These are phyloP conservation scores for Ascochyta rabiei DNA, from an alignment of 2,329 filamentous ascomycete species.

Conservation along the genomic window DNA sequence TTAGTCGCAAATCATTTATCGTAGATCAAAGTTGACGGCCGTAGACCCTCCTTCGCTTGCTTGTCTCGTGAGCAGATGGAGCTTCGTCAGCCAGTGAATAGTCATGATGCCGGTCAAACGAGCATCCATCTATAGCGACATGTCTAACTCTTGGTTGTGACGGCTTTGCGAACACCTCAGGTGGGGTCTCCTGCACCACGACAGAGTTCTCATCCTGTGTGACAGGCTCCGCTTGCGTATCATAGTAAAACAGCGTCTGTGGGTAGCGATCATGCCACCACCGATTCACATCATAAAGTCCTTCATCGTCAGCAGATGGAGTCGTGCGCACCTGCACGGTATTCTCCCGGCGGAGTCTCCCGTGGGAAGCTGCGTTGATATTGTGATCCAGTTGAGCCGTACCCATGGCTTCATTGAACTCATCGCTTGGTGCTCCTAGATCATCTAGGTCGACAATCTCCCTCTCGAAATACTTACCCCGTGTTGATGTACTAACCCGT, in stretches of 20 bases:
- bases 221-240: slow-evolving; percentile 5
- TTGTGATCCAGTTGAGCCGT: neutral
- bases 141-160: neutral
- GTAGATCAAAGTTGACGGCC: slow-evolving; percentile 5
- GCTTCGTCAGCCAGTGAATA: neutral
- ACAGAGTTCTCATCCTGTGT: neutral
- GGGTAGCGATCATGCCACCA: slow-evolving; percentile 13
- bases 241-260: slow-evolving; percentile 5
- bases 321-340: slow-evolving; percentile 5
- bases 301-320: neutral
- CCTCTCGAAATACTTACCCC: slow-evolving; percentile 6
- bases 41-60: slow-evolving; percentile 10
- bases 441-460: slow-evolving; percentile 10
- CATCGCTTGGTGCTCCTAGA: neutral
- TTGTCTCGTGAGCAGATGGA: neutral
- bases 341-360: neutral
- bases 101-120: neutral
- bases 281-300: neutral
- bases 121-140: neutral
- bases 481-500: slow-evolving; percentile 6
- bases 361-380: neutral
- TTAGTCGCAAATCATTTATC: neutral
- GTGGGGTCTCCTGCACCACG: slow-evolving; percentile 11
- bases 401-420: neutral
- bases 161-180: neutral